A percentile compares a stretch with the other conserved stretches of the same genome.
Conservation (phyloP, 1,284 basidiomycete genomes). For the Erythrobasidium hasegawianum region DNA sequence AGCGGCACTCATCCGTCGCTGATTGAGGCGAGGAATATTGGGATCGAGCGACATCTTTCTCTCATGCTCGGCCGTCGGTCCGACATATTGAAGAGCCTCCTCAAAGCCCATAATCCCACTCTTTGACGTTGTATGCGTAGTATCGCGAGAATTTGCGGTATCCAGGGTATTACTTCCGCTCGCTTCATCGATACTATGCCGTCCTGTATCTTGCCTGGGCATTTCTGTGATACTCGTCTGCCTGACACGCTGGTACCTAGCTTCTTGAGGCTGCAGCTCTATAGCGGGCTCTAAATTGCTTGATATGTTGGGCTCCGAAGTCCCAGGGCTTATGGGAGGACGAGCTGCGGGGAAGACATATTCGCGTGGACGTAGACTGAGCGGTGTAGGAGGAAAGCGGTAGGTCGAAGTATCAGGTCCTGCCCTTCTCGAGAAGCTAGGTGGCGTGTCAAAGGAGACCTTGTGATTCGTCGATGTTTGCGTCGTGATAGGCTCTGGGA, state of each 20-base stretch:
- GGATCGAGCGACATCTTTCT: conserved; percentile 2
- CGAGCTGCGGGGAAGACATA: too few relatives aligned
- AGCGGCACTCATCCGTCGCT: conserved; percentile 14
- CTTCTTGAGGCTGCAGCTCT: too few relatives aligned
- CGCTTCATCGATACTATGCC: too few relatives aligned
- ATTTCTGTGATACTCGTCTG: too few relatives aligned
- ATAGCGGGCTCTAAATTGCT: too few relatives aligned
- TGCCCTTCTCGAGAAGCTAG: background rate
- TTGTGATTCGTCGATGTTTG: background rate
- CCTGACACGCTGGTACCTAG: too few relatives aligned
- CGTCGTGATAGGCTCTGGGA: background rate
- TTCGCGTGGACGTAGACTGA: too few relatives aligned
- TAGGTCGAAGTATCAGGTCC: background rate
- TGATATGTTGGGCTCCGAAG: too few relatives aligned
- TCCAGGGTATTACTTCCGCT: background rate
- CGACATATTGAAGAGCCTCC: conserved; percentile 18
- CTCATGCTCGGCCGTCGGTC: conserved; percentile 1
- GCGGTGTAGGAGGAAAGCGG: background rate
- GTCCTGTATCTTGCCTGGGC: too few relatives aligned
- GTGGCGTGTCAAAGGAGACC: background rate
- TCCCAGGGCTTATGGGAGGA: too few relatives aligned
- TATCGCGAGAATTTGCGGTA: background rate
- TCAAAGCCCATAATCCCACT: conserved; percentile 1
- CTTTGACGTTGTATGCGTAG: background rate
- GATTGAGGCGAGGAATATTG: background rate